Base-by-base conservation (phyloP, 208 protist genomes). In the Leptomonas pyrrhocoris region DNA sequence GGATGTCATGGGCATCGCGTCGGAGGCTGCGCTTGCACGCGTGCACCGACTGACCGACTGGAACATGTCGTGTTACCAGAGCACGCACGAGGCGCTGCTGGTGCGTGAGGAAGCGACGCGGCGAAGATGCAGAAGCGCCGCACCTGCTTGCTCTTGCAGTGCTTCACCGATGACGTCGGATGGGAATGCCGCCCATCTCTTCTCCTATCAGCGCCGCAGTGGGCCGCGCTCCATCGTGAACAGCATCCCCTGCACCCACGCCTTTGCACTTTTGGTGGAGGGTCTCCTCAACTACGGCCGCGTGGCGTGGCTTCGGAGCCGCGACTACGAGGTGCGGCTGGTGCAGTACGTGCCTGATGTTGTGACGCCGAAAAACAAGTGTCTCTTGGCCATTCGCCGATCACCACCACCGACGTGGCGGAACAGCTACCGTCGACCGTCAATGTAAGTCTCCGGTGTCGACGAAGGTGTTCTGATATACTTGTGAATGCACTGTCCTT, bases 311-410 rank as follows among this genome's bases (percentile, higher is more conserved):
- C 71, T 93, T n/a, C 69, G 70, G 27, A 45, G 66, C 11, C 64
- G 64, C 12, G 80, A 80, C 18, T 95, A 95, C 67, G 30, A 79
- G 11, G 77, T 81, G 25, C 43, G 34, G 9, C 73, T 84, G 13
- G 65, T 92, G 7, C 49, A 84, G 65, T 95, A 91, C 67, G 87
- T 92, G 30, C 87, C 90, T 27, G 66, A 79, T 38, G 84, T 78
- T 40, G 84, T 92, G 42, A 95, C 90, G 23, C 87, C 90, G 1
- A 95, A 95, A 64, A 93, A 95, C 62, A 84, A 80, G 45, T 90
- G 84, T 46, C 86, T 92, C 49, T 81, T 95, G 2, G 90, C 79
- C 0, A 58, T 58, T n/a, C 60, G 74, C 45, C 28, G 23, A 23
- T 57, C 53, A n/a, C 28, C 8, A 21, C 53, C n/a, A n/a, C n/a